These are phyloP conservation scores for Phytophthora hibernalis DNA, from an alignment of 352 stramenopile genomes.

Conservation along the genomic window DNA sequence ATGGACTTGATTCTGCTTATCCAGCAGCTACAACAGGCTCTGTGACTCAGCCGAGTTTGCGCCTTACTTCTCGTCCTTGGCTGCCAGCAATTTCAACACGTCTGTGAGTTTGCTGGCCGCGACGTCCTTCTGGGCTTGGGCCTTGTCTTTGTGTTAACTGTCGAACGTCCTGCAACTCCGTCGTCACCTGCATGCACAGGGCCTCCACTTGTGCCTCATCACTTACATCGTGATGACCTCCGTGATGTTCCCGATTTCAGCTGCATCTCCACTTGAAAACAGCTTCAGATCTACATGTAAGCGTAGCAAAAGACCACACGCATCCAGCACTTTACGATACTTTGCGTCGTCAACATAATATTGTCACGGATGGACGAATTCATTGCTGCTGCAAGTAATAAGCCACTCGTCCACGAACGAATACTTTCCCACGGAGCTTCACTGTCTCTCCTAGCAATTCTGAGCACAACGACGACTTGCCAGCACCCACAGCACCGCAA, in stretches of 20 bases:
- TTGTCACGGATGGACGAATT: constrained; percentile 92
- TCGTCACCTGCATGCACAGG: constrained; percentile 42
- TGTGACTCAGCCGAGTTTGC: too few species aligned
- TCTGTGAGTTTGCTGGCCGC: constrained; percentile 29
- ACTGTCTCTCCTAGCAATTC: constrained; percentile 79
- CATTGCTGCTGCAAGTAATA: constrained; percentile 87
- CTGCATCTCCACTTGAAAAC: constrained; percentile 89
- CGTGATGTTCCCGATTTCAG: constrained; percentile 86
- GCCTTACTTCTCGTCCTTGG: constrained; percentile 12
- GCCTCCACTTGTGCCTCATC: constrained; percentile 37
- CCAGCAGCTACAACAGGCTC: too few species aligned
- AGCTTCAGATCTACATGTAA: constrained; percentile 87
- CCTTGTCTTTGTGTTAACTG: constrained; percentile 25
- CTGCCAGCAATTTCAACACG: constrained; percentile 36
- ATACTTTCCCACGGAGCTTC: constrained; percentile 31
- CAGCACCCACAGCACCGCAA: constrained; percentile 24
- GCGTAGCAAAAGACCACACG: constrained; percentile 76
- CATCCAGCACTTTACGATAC: constrained; percentile 52
- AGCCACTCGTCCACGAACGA: constrained; percentile 30
- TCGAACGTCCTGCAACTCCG: constrained; percentile 39
- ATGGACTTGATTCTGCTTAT: too few species aligned
- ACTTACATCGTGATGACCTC: constrained; percentile 45
- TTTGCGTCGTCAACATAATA: constrained; percentile 82
- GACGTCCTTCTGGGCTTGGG: constrained; percentile 31
- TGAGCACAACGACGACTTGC: constrained; percentile 48